Conservation (phyloP, 2,329 filamentous ascomycete genomes). For the Ascosphaera acerosa region DNA sequence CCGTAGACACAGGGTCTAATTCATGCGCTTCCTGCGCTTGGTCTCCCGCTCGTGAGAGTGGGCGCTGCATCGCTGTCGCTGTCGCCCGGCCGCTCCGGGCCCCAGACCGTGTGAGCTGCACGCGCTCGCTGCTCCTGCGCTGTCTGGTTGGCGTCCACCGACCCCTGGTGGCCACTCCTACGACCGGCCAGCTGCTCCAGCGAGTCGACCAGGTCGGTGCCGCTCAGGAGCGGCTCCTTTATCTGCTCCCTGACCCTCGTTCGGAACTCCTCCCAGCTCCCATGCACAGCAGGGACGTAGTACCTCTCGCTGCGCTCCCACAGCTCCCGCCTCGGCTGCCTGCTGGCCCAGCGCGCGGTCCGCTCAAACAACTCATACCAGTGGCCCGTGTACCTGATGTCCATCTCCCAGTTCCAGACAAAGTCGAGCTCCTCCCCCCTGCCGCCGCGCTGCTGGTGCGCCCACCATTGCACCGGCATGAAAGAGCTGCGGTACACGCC, state of each 20-base stretch:
- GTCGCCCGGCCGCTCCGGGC: no score
- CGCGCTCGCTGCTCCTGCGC: no score
- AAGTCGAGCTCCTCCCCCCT: slow-evolving; percentile 83
- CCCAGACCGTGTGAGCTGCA: no score
- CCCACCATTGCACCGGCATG: slow-evolving; percentile 90
- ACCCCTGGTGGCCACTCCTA: no score
- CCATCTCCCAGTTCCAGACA: slow-evolving; percentile 94
- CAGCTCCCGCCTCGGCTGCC: slow-evolving; percentile 52
- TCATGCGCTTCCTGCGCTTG: no score
- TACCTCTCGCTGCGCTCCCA: slow-evolving; percentile 63
- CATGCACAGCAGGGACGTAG: slow-evolving; percentile 52
- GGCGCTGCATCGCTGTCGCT: no score
- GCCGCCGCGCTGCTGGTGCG: slow-evolving; percentile 57
- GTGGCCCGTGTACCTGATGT: slow-evolving; percentile 71
- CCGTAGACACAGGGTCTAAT: no score
- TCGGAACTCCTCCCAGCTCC: slow-evolving; percentile 55
- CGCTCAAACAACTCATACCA: slow-evolving; percentile 52
- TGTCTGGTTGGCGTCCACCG: no score
- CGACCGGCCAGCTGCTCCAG: no score
- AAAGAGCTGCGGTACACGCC: slow-evolving; percentile 80
- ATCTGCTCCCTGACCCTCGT: slow-evolving; percentile 53
- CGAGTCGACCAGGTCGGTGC: no score
- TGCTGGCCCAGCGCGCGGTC: slow-evolving; percentile 40
- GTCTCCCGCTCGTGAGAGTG: no score
- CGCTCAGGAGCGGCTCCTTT: no score